These are phyloP conservation scores for Tuber aestivum DNA, from an alignment of 495 filamentous ascomycete species.

Conservation along the genomic window DNA sequence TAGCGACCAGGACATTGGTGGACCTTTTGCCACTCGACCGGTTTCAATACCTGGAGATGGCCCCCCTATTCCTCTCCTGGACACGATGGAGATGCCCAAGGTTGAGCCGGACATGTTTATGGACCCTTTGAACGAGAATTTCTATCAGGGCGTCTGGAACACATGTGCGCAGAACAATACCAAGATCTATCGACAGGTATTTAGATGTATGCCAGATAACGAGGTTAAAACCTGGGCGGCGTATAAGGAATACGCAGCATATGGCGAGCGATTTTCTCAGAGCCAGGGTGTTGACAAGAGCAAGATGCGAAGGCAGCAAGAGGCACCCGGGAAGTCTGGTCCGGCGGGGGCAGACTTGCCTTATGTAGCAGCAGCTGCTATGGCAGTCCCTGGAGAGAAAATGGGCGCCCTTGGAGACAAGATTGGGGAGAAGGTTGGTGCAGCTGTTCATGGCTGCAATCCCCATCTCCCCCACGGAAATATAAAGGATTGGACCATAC, in stretches of 20 bases:
- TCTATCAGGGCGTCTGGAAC: slow-evolving; percentile 84
- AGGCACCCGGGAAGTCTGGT: slow-evolving; percentile 46
- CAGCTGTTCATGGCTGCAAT: slow-evolving; percentile 23
- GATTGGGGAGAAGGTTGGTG: slow-evolving; percentile 43
- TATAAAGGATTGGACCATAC: slow-evolving; percentile 21
- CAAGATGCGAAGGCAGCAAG: slow-evolving; percentile 49
- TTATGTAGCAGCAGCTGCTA: slow-evolving; percentile 13
- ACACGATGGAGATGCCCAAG: slow-evolving; percentile 61
- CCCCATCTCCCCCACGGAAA: slow-evolving; percentile 26
- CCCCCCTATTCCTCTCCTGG: slow-evolving; percentile 54
- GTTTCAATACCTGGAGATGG: slow-evolving; percentile 42
- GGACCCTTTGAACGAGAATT: slow-evolving; percentile 75
- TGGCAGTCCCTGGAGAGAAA: slow-evolving; percentile 16
- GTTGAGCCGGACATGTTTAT: slow-evolving; percentile 66
- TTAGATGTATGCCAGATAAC: slow-evolving; percentile 93
- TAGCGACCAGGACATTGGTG: slow-evolving; percentile 77
- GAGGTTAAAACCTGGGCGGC: slow-evolving; percentile 91
- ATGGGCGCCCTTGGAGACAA: slow-evolving; percentile 42
- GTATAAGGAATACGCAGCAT: slow-evolving; percentile 80
- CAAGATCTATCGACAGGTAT: slow-evolving; percentile 82
- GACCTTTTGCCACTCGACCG: slow-evolving; percentile 47
- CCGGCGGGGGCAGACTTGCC: slow-evolving; percentile 45
- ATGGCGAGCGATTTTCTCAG: slow-evolving; percentile 70
- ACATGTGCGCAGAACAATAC: slow-evolving; percentile 91
- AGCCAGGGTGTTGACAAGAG: slow-evolving; percentile 50